phyloP scores from a whole-genome alignment of 2,329 filamentous ascomycete species.

The Neofusicoccum cordaticola region DNA sequence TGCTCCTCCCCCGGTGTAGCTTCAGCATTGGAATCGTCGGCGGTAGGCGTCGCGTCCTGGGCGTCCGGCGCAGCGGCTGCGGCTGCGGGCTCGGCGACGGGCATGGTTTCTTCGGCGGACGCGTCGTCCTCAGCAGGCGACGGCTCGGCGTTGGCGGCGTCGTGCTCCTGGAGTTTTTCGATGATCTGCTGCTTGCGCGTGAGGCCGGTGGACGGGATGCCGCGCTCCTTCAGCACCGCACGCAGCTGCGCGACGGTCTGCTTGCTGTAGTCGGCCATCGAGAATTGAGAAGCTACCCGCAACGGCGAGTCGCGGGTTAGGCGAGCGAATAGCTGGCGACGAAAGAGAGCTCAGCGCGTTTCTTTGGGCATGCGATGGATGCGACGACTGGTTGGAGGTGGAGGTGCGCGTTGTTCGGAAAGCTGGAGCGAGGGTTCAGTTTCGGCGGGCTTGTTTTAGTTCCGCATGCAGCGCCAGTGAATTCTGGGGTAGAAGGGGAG shows the following conservation, averaged over 20 bases:
- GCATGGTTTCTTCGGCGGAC: background rate
- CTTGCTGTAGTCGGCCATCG: conserved; percentile 44
- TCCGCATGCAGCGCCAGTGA: conserved; percentile 3
- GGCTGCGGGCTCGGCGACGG: background rate
- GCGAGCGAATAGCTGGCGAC: background rate
- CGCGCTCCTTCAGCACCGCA: conserved; percentile 45
- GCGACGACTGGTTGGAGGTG: no score
- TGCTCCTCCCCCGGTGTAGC: conserved; percentile 13
- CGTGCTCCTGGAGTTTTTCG: conserved; percentile 42
- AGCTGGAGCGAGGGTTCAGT: background rate
- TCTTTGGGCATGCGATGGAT: background rate
- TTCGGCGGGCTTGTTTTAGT: conserved; percentile 1
- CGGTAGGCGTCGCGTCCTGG: conserved; percentile 7
- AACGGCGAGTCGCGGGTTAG: background rate
- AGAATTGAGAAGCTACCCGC: background rate
- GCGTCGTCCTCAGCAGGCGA: conserved; percentile 4
- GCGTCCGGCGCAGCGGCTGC: conserved; percentile 6
- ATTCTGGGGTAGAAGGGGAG: conserved; percentile 10
- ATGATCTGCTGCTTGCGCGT: conserved; percentile 49
- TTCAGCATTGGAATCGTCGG: conserved; percentile 20
- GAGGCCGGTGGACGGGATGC: conserved; percentile 45
- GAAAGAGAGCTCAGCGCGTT: background rate
- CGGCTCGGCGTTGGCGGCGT: conserved; percentile 19
- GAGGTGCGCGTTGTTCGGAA: background rate
- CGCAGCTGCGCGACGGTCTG: conserved; percentile 48